Evolutionary conservation across 495 filamentous ascomycete species (phyloP), one percentile per base, ranked within the genome.

Genomic region (Astrothelium macrocarpum): DNA sequence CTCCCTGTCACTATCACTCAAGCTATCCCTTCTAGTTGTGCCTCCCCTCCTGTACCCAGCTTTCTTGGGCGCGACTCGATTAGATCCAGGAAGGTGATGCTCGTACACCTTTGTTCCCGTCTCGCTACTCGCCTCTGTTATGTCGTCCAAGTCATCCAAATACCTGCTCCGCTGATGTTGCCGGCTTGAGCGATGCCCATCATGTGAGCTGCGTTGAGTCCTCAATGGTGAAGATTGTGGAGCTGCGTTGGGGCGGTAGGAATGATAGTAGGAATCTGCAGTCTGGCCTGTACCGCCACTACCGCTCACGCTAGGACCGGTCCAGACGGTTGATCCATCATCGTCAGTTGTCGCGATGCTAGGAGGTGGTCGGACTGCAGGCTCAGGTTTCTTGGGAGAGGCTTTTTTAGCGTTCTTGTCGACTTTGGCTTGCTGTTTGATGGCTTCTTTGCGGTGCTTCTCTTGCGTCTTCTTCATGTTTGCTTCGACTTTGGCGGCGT

Each of bases 21-120:
- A 73, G 73, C 79, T 84, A 67, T 75, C 76, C 71, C 71, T 74
- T 70, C 69, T 75, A 43, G 73, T 72, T 72, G 76, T 74, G 69
- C 70, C 78, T 66, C 77, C 79, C 70, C 75, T 77, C 73, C 77
- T 67, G 75, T 78, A 75, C 29, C 82, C 82, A 62, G 32, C 78
- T 69, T 56, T 74, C 70, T 14, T 76, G 73, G 62, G n/a, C n/a
- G n/a, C 79, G 77, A 32, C 78, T 64, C 78, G 77, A 34, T 80
- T 85, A 70, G 92, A 73, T 1, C 89, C 90, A 0, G 90, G 89
- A 66, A 93, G 90, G 1, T 86, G 80, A 73, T 92, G 89, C 64
- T 81, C 83, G 72, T 96, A 96, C 58, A 81, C 84, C 79, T 89
- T 91, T 23, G 90, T 94, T 26, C 90, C 90, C 14, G 82, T 72